These are phyloP conservation scores for Zea mays DNA, from an alignment of 176 grass and related monocot genomes.

Conservation along the genomic window Zm-B73-REFERENCE-NAM-5.0 NC_050100.1:80848501-80849000, in stretches of 20 bases:
- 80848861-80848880: constrained; percentile 72
- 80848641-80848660: constrained; percentile 32
- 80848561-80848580: not conserved
- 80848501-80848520: constrained; percentile 24
- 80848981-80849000: constrained; percentile 14
- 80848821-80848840: constrained; percentile 24
- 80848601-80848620: constrained; percentile 8
- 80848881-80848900: constrained; percentile 72
- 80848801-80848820: constrained; percentile 27
- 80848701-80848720: not conserved
- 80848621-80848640: constrained; percentile 3
- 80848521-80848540: not conserved
- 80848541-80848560: not conserved
- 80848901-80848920: constrained; percentile 78
- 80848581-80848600: not conserved
- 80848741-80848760: constrained; percentile 22
- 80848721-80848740: constrained; percentile 1
- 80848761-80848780: not conserved
- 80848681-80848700: not conserved
- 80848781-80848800: constrained; percentile 21
- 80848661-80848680: not conserved
- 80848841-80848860: constrained; percentile 50
- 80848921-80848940: constrained; percentile 58
- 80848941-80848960: constrained; percentile 38
- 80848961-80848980: not conserved